Base-by-base conservation (phyloP, 73 alveolate genomes). In the Paramecium sonneborni region DNA sequence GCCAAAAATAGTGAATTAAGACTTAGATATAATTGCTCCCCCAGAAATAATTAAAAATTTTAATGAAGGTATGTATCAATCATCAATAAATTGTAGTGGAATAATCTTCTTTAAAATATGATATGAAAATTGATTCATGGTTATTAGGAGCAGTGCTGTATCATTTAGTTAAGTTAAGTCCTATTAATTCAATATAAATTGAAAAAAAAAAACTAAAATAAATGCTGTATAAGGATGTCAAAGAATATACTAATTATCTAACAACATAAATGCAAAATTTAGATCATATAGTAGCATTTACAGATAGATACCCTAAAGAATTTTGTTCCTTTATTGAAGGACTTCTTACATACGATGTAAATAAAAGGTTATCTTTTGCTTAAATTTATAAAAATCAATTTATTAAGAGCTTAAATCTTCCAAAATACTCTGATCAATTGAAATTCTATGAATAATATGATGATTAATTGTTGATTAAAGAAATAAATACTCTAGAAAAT, bases 101-200 rank as follows among this genome's bases (percentile, higher is more conserved):
- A n/a, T 18, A 52, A 52, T 12, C 41, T 28, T 23, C 10, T 8
- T 9, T 10, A 1, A 5, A 9, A 1, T 67, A 52, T 9, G 20
- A 24, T n/a, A 26, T 24, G 44, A 67, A 67, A 24, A n/a, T 38
- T 28, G 86, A 72, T 72, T 34, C 44, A 32, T 72, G 86, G 86
- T 18, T 72, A 35, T 72, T 72, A 35, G 86, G 86, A 38, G 86
- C 86, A 21, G 55, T 72, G 7, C 10, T 72, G 1, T 72, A 35
- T 72, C 86, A 72, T 35, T 38, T 72, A 9, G 44, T 37, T 2
- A 72, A 72, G 32, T 72, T 62, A 62, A 30, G 15, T 12, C 84
- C 84, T 30, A 26, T 62, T 23, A 62, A 62, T 24, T 1, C 68
- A 52, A 18, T 52, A 15, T 20, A 52, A 52, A 52, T 52, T 6